Evolutionary conservation across 1,284 basidiomycete species (phyloP).

Genomic region (Vanrija sp.): DNA sequence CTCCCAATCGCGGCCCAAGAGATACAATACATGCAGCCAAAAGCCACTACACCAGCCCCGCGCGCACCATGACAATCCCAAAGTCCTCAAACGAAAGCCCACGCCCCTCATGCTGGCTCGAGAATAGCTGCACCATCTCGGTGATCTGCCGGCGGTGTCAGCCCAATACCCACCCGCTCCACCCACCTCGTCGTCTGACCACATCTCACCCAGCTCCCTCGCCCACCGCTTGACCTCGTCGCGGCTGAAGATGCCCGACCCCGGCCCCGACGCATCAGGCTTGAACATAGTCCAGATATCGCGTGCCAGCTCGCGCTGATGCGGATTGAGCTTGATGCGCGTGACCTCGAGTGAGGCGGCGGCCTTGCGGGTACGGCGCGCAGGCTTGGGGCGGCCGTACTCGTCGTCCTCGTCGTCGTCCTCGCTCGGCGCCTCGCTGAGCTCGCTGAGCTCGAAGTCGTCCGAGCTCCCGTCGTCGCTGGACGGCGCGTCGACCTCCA

Average conservation of each 20-base stretch:
- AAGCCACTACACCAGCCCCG: conserved; percentile 33
- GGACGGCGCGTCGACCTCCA: not conserved
- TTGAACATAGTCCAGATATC: conserved; percentile 47
- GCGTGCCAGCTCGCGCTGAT: conserved; percentile 37
- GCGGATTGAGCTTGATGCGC: conserved; percentile 20
- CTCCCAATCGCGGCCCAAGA: too few species aligned
- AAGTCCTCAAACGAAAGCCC: conserved; percentile 47
- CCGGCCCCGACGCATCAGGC: conserved; percentile 11
- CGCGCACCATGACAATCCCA: conserved; percentile 39
- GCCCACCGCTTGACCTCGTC: conserved; percentile 45
- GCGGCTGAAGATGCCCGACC: conserved; percentile 26
- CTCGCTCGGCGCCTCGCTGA: conserved; percentile 11
- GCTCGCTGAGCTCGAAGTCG: conserved; percentile 17
- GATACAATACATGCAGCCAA: too few species aligned
- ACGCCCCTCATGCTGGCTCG: conserved; percentile 42
- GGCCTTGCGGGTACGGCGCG: not conserved
- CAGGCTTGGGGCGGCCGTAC: conserved; percentile 1
- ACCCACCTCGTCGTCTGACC: conserved; percentile 47
- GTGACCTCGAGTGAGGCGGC: not conserved
- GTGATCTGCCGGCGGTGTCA: conserved; percentile 29
- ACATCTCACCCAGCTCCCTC: conserved; percentile 44
- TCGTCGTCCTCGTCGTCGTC: conserved; percentile 17
- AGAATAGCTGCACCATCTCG: conserved; percentile 49
- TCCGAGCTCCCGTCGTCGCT: conserved; percentile 23
- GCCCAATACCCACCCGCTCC: not conserved